A percentile compares a stretch with the other conserved stretches of the same genome.
Evolutionary conservation across 1,139 yeast genomes (phyloP).

Genomic region (Hanseniaspora uvarum): DNA sequence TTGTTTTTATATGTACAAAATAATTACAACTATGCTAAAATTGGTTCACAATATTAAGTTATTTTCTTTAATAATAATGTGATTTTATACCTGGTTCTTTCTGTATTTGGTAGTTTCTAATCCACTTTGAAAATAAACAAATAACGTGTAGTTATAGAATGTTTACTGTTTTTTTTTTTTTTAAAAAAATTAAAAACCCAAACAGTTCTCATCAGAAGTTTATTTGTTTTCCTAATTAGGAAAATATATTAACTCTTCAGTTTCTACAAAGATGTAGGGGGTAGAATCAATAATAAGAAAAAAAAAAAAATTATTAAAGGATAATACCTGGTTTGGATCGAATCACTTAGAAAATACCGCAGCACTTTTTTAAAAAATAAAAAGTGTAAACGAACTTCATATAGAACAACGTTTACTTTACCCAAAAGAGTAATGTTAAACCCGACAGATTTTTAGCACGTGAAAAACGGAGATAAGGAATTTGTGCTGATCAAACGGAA

Average conservation of each 20-base stretch:
- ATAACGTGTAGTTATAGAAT: not conserved
- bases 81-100: too few species aligned
- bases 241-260: not conserved
- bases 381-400: not conserved
- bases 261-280: not conserved
- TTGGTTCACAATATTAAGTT: too few species aligned
- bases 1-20: too few species aligned
- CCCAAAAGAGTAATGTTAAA: not conserved
- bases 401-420: not conserved
- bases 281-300: too few species aligned
- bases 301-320: not conserved
- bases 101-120: too few species aligned
- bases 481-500: not conserved
- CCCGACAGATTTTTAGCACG: not conserved
- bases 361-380: not conserved
- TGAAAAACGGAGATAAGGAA: not conserved
- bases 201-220: not conserved
- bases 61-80: too few species aligned
- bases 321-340: not conserved
- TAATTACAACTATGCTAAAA: too few species aligned
- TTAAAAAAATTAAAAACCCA: not conserved
- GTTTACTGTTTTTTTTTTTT: not conserved
- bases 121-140: not conserved
- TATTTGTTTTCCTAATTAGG: conserved; percentile 14
- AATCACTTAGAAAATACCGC: conserved; percentile 12